Conservation (phyloP, 2,329 filamentous ascomycete species). For the Macrophomina pseudophaseolina region DNA sequence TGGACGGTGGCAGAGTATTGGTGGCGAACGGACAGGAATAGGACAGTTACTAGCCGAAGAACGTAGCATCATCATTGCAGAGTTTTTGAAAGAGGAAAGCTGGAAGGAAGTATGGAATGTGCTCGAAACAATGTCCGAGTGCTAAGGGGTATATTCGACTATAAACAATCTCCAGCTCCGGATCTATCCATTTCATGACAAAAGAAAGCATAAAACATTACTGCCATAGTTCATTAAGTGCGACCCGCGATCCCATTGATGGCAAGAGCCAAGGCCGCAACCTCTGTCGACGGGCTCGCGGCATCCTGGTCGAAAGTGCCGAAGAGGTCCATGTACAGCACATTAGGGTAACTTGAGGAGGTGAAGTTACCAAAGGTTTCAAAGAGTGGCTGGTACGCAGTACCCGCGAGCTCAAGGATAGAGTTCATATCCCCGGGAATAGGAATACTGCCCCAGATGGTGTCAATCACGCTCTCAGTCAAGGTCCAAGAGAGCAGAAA, state of each 20-base stretch:
- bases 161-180: background rate
- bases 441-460: slow-evolving; percentile 32
- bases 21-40: slow-evolving; percentile 44
- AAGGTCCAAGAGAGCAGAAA: slow-evolving; percentile 46
- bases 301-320: slow-evolving; percentile 37
- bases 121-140: background rate
- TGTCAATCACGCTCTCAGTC: slow-evolving; percentile 41
- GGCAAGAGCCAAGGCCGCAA: slow-evolving; percentile 42
- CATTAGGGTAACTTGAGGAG: slow-evolving; percentile 42
- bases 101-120: background rate
- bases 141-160: slow-evolving; percentile 10
- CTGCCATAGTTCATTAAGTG: slow-evolving; percentile 6
- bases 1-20: slow-evolving; percentile 49
- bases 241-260: slow-evolving; percentile 33
- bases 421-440: slow-evolving; percentile 37
- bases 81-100: background rate
- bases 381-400: slow-evolving; percentile 40
- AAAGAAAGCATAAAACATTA: background rate
- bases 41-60: background rate
- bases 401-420: slow-evolving; percentile 40
- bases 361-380: slow-evolving; percentile 42
- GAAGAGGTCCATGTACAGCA: slow-evolving; percentile 42
- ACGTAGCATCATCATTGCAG: no score
- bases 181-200: background rate
- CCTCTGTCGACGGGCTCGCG: slow-evolving; percentile 36